Evolutionary conservation across 768 basidiomycete species (phyloP).

Genomic region (Neoboletus brunneissimus): DNA sequence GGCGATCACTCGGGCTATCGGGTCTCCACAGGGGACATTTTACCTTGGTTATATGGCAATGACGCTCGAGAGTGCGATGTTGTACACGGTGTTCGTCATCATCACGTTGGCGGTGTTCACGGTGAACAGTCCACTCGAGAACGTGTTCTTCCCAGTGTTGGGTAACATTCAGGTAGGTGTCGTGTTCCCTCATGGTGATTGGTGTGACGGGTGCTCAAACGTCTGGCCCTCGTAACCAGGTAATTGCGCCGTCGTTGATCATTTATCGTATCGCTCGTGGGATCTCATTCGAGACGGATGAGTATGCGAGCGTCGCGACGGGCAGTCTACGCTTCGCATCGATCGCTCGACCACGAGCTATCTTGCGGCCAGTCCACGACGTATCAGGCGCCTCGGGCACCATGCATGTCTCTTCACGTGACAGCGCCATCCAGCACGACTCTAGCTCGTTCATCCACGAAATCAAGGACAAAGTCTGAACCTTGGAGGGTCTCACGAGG

Average conservation of each 20-base stretch:
- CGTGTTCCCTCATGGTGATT: background rate
- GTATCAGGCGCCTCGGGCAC: conserved; percentile 11
- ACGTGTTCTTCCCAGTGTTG: conserved; percentile 23
- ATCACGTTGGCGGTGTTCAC: conserved; percentile 13
- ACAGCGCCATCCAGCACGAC: background rate
- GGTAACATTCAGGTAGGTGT: conserved; percentile 19
- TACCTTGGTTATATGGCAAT: conserved; percentile 26
- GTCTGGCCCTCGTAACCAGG: background rate
- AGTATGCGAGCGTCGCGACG: background rate
- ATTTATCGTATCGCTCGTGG: conserved; percentile 22
- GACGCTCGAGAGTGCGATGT: conserved; percentile 24
- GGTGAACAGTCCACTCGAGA: conserved; percentile 22
- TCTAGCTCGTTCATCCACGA: conserved; percentile 14
- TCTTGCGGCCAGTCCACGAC: background rate
- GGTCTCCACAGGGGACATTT: conserved; percentile 13
- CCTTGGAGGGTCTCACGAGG: background rate
- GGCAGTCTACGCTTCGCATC: conserved; percentile 15
- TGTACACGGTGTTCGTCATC: conserved; percentile 16
- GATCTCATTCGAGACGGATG: conserved; percentile 20
- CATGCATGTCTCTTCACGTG: background rate
- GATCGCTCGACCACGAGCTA: background rate
- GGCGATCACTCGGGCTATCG: conserved; percentile 7
- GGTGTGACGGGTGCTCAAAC: background rate
- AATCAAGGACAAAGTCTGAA: conserved; percentile 7
- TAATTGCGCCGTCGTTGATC: conserved; percentile 20